Evolutionary conservation across 2,329 filamentous ascomycete species (phyloP).

Genomic region (Claviceps maximensis): DNA sequence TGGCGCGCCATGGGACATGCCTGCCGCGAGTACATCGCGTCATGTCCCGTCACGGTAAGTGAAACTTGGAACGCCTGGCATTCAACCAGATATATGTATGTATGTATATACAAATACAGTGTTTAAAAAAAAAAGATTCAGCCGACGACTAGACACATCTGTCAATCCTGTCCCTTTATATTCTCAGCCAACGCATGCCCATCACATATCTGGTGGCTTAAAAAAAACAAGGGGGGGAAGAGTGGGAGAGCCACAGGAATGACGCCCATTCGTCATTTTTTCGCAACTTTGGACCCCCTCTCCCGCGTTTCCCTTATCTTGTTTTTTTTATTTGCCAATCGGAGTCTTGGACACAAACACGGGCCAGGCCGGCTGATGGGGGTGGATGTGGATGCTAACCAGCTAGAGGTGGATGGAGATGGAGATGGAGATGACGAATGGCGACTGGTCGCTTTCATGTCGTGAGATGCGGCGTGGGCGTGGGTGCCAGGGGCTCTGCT

Average conservation of each 20-base stretch:
- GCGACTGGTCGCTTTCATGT: background rate
- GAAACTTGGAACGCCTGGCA: too few relatives aligned
- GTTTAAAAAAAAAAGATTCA: too few relatives aligned
- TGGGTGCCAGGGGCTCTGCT: too few relatives aligned
- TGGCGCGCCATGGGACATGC: too few relatives aligned
- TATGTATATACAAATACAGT: too few relatives aligned
- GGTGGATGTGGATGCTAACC: background rate
- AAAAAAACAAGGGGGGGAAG: background rate
- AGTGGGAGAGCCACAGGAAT: background rate
- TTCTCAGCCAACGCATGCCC: too few relatives aligned
- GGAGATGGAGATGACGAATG: background rate
- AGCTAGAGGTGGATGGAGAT: background rate
- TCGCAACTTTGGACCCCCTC: background rate
- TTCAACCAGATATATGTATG: too few relatives aligned
- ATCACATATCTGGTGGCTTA: background rate
- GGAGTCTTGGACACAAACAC: background rate
- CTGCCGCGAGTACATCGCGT: too few relatives aligned
- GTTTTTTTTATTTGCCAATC: background rate
- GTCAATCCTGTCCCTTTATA: too few relatives aligned
- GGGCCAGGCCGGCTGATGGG: background rate
- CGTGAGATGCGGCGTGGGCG: background rate
- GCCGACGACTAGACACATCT: too few relatives aligned
- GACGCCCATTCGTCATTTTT: background rate
- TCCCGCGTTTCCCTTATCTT: background rate
- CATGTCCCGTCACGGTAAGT: too few relatives aligned